A percentile compares a stretch with the other conserved stretches of the same genome.
phyloP scores from a whole-genome alignment of 768 basidiomycete species.

The Leucocoprinus birnbaumii region DNA sequence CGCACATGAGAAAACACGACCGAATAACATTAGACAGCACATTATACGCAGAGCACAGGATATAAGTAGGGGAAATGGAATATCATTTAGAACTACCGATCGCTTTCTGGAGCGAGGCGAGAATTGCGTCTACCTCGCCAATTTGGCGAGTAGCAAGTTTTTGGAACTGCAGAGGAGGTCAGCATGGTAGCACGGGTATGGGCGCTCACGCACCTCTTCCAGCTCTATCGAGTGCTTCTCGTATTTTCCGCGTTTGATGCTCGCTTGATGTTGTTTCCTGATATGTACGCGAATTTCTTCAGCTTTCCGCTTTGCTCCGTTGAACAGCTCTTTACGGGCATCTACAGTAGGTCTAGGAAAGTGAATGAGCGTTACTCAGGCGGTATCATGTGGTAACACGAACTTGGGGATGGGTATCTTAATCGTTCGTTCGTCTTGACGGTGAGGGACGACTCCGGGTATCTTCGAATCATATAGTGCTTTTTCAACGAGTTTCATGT shows the following conservation, averaged over 20 bases:
- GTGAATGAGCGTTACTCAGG: not conserved
- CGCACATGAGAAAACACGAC: not conserved
- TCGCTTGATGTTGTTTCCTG: constrained; percentile 64
- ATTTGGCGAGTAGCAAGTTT: constrained; percentile 63
- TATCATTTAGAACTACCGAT: constrained; percentile 27
- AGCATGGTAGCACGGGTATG: not conserved
- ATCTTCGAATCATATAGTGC: constrained; percentile 76
- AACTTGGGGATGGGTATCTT: constrained; percentile 82
- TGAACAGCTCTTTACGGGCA: constrained; percentile 53
- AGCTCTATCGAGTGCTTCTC: constrained; percentile 66
- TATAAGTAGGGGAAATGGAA: no score
- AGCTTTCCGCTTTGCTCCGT: constrained; percentile 56
- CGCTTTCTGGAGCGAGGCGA: constrained; percentile 61
- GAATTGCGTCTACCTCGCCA: constrained; percentile 62
- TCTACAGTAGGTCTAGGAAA: constrained; percentile 71
- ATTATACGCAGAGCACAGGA: not conserved
- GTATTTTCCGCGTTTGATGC: constrained; percentile 67
- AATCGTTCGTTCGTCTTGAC: constrained; percentile 66
- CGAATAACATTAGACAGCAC: not conserved
- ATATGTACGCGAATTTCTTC: constrained; percentile 77
- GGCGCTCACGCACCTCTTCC: constrained; percentile 52
- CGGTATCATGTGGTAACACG: constrained; percentile 12
- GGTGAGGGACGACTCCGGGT: constrained; percentile 70
- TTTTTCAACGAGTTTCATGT: constrained; percentile 69
- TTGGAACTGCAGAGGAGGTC: constrained; percentile 54